Conservation (phyloP, 441 rosid genomes). For the Sinapis alba region DNA sequence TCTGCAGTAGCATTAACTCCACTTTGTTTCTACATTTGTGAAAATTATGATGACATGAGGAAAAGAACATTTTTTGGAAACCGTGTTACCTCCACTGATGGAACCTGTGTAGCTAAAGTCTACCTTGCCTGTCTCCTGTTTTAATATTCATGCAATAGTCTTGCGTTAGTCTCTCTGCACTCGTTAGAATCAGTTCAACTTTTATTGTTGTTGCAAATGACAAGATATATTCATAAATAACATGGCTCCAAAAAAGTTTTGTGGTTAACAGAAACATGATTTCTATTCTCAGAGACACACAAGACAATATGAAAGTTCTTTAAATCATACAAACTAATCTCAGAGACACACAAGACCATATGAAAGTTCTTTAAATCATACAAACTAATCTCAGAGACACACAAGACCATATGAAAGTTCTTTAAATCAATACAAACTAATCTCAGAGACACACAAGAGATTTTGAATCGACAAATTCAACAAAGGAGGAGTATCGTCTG, state of each 20-base stretch:
- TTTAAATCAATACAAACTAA: slow-evolving; percentile 20
- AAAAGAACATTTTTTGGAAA: neutral
- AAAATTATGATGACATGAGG: neutral
- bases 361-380: slow-evolving; percentile 16
- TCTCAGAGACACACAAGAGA: slow-evolving; percentile 5
- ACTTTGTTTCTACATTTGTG: neutral
- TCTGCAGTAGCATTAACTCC: neutral
- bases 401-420: slow-evolving; percentile 15
- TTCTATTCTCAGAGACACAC: too few species aligned
- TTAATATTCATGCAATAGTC: neutral
- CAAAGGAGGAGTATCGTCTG: slow-evolving; percentile 14
- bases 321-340: too few species aligned
- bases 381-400: slow-evolving; percentile 23
- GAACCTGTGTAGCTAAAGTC: neutral
- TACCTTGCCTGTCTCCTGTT: neutral
- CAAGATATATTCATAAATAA: neutral
- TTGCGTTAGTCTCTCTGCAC: neutral
- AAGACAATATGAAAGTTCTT: slow-evolving; percentile 14
- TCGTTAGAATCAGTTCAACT: neutral
- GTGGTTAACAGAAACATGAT: slow-evolving; percentile 25
- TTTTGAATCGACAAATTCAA: slow-evolving; percentile 32
- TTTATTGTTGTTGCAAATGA: too few species aligned
- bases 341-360: neutral
- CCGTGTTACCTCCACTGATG: neutral
- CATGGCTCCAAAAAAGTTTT: slow-evolving; percentile 3